Base-by-base conservation (phyloP, 805 yeast species). In the Hanseniaspora lachancei region DNA sequence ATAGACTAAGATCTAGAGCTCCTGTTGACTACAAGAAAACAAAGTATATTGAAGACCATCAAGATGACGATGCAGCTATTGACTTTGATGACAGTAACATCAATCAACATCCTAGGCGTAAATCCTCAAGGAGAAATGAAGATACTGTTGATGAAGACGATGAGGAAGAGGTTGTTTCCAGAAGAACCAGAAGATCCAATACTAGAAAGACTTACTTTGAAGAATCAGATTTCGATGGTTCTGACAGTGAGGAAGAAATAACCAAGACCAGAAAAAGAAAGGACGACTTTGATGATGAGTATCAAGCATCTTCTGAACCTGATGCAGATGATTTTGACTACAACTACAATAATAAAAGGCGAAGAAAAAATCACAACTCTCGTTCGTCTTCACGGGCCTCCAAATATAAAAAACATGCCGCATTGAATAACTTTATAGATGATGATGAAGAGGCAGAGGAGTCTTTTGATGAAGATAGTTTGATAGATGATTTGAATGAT, bases 1-100 rank as follows among this genome's bases (percentile, higher is more conserved):
- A 32, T 58, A 72, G 78, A 15, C 76, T 78, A 18, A 69, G 81
- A 57, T 71, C 73, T 12, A 78, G 80, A 12, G 81, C 75, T 61
- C 66, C 66, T 5, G 57, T 62, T 16, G 66, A 63, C 29, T 53
- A 53, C 23, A 55, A 20, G 41, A 60, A 39, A 41, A 59, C 35
- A 47, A 61, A 34, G 29, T 34, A 39, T 52, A 58, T 54, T n/a
- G 58, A 27, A 20, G 59, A 51, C 15, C 55, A 56, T 35, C 53
- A 51, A 20, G 62, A 60, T 18, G 59, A 56, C 3, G 57, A 57
- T 10, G 47, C 39, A 16, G 32, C 32, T 21, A 36, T 39, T 10
- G 18, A 23, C n/a, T 42, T 23, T 24, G 47, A 55, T 32, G 54
- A 50, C 15, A 47, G 34, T 27, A 57, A 56, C 27, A 23, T 46